Conservation (phyloP, 164 flowering plant species). For the Umbellularia californica region DNA sequence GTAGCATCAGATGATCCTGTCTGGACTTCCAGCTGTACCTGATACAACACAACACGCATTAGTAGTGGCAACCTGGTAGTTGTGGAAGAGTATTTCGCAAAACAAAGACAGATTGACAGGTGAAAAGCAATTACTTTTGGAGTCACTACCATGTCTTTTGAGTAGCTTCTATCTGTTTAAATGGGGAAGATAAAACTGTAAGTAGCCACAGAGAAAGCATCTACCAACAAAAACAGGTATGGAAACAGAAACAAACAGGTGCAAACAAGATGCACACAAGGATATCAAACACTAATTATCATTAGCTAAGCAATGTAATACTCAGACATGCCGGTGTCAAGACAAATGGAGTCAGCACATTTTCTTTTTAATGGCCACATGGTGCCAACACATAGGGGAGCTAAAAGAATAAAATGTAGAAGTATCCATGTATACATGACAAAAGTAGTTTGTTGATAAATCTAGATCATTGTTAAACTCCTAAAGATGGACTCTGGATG, state of each 20-base stretch:
- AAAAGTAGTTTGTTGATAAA: background rate
- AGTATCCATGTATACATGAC: too few relatives aligned
- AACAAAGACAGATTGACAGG: conserved; percentile 1
- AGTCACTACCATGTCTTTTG: conserved; percentile 10
- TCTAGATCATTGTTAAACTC: background rate
- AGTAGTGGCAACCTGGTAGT: background rate
- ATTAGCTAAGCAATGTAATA: background rate
- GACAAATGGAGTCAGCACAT: too few relatives aligned
- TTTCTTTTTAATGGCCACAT: too few relatives aligned
- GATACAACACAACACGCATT: background rate
- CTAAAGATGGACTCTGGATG: background rate
- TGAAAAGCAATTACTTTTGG: conserved; percentile 27
- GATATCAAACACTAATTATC: background rate
- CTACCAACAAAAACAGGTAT: background rate
- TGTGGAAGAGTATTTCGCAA: background rate
- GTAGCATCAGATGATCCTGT: conserved; percentile 52
- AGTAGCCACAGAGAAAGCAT: background rate
- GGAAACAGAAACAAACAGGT: background rate
- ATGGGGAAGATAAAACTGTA: conserved; percentile 6
- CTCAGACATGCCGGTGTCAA: background rate
- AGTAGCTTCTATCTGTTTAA: conserved; percentile 28
- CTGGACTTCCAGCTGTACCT: conserved; percentile 38
- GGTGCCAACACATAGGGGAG: too few relatives aligned
- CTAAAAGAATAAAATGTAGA: too few relatives aligned
- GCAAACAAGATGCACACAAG: background rate